A percentile compares a stretch with the other conserved stretches of the same genome.
These are phyloP conservation scores for Strombidium stylifer DNA, from an alignment of 73 alveolate genomes.

Conservation along the genomic window DNA sequence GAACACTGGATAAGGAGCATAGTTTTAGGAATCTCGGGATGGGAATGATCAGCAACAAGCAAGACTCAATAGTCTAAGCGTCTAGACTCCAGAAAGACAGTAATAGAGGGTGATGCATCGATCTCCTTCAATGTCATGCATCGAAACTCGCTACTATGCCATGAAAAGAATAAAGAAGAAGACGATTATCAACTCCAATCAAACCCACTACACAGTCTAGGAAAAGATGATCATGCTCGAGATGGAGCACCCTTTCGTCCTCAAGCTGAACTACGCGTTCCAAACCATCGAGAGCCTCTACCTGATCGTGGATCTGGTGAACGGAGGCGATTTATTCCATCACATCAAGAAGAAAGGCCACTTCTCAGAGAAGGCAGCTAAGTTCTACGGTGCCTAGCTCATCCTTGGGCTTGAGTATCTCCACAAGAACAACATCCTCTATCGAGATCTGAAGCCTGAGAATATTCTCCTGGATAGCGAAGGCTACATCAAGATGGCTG, in stretches of 20 bases:
- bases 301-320: conserved; percentile 71
- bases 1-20: no score
- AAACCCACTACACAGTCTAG: conserved; percentile 64
- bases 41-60: no score
- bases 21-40: no score
- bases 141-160: conserved; percentile 75
- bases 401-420: conserved; percentile 66
- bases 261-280: conserved; percentile 67
- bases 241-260: conserved; percentile 70
- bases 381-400: conserved; percentile 67
- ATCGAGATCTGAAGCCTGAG: conserved; percentile 79
- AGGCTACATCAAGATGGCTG: conserved; percentile 76
- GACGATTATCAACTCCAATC: conserved; percentile 53
- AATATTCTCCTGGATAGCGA: conserved; percentile 65
- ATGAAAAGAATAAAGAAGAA: conserved; percentile 71
- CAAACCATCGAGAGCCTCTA: conserved; percentile 80
- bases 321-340: conserved; percentile 75
- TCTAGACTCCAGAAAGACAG: no score
- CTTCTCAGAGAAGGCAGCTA: conserved; percentile 71
- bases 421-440: conserved; percentile 63
- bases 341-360: conserved; percentile 58
- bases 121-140: no score
- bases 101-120: no score
- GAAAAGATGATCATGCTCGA: conserved; percentile 68
- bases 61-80: no score